phyloP scores from a whole-genome alignment of 164 flowering plant species.

The Chimonanthus praecox region DNA sequence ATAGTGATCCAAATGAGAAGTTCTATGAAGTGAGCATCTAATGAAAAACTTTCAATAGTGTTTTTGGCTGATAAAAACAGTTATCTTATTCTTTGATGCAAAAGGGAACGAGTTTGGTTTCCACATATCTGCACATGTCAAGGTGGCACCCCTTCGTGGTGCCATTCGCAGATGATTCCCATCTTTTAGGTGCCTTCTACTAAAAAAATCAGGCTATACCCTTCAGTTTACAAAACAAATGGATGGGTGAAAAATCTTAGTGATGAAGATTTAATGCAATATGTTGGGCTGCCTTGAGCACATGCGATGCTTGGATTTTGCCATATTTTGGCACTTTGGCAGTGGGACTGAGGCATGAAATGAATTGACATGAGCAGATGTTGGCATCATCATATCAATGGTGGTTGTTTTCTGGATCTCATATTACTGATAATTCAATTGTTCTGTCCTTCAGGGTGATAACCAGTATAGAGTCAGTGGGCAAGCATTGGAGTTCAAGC shows the following conservation, averaged over 20 bases:
- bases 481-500: slow-evolving; percentile 76
- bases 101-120: background rate
- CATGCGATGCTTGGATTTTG: background rate
- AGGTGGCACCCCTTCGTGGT: background rate
- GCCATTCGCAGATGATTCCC: background rate
- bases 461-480: slow-evolving; percentile 66
- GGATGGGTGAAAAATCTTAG: background rate
- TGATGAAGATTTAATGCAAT: background rate
- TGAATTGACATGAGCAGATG: background rate
- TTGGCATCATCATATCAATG: background rate
- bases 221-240: background rate
- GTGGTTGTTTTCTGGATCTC: background rate
- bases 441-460: slow-evolving; percentile 45
- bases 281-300: background rate
- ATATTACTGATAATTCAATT: background rate
- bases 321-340: background rate
- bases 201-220: background rate
- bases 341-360: background rate
- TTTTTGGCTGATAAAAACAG: background rate
- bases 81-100: background rate
- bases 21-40: slow-evolving; percentile 49
- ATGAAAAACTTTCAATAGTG: background rate
- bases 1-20: slow-evolving; percentile 81
- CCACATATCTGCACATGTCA: background rate
- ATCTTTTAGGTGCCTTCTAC: background rate